Evolutionary conservation across 495 filamentous ascomycete species (phyloP), one percentile per base, ranked within the genome.

Genomic region (Aspergillus panamensis): DNA sequence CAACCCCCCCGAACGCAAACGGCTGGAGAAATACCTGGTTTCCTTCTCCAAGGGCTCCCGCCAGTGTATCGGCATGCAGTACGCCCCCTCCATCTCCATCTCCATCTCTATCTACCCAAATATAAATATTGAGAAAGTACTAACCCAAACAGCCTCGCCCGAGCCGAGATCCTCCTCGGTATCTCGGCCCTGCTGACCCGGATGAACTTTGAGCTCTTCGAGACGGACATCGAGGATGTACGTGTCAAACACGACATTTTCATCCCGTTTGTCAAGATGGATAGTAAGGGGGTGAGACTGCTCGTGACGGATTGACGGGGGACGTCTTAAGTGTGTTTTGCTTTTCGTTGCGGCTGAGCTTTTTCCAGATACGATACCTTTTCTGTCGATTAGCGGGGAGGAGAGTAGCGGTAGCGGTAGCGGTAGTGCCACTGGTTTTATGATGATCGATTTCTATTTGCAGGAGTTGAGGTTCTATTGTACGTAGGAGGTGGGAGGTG

Each of bases 31-130:
- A 40, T 78, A 80, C 50, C 52, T 83, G 53, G 66, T 80, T 1
- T 53, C 77, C 0, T 84, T 84, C 56, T 70, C 66, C 10, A 77
- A 73, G 62, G 80, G 82, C 1, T 68, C 65, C 2, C 57, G 82
- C 40, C 59, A 61, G 25, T 85, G 81, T 56, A 62, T 85, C 30
- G 82, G 80, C 7, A 80, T 80, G 47, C 74, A 79, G 69, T 70
- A 63, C 10, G 67, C 64, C 13, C 10, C 14, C 21, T n/a, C 17
- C 8, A 13, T 20, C 20, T 45, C 32, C 1, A 32, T 45, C 20
- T 45, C 9, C 21, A 10, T 52, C 33, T 25, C 8, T 29, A 31
- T 5, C 5, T 21, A 8, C 35, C 7, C 17, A 9, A 2, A 9
- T 3, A 12, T 8, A 8, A 32, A 19, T 9, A 6, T 12, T 21